Percentiles rank a stretch among this genome's conserved stretches.
Conservation (phyloP, 163 green algal genomes). For the Scenedesmus sp. region DNA sequence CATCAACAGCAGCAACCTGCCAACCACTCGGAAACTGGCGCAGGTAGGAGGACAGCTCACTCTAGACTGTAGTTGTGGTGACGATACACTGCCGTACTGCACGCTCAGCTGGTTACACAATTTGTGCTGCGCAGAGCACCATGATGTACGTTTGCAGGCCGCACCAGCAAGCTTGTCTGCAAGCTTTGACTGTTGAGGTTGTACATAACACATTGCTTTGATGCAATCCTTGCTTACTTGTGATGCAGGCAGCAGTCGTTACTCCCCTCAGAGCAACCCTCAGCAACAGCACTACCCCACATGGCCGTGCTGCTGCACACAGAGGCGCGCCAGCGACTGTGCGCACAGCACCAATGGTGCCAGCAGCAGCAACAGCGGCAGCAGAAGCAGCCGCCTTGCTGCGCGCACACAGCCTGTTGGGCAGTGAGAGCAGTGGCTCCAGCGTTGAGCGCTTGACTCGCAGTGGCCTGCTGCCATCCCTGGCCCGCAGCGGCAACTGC, state of each 20-base stretch:
- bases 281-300: not conserved
- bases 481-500: not conserved
- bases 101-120: not conserved
- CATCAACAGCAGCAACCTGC: not conserved
- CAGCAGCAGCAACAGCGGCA: conserved; percentile 34
- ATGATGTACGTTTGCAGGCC: not conserved
- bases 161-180: not conserved
- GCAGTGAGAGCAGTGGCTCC: not conserved
- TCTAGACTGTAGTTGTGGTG: not conserved
- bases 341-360: not conserved
- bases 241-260: not conserved
- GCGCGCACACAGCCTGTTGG: not conserved
- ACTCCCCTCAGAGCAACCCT: not conserved
- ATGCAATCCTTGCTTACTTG: not conserved
- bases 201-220: not conserved
- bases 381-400: not conserved
- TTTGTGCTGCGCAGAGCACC: not conserved
- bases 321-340: not conserved
- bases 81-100: not conserved
- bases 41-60: not conserved
- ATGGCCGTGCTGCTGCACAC: not conserved
- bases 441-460: not conserved
- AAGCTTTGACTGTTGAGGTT: not conserved
- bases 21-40: not conserved
- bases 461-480: not conserved